phyloP scores from a whole-genome alignment of 2,329 filamentous ascomycete genomes.

The Cytospora mali region DNA sequence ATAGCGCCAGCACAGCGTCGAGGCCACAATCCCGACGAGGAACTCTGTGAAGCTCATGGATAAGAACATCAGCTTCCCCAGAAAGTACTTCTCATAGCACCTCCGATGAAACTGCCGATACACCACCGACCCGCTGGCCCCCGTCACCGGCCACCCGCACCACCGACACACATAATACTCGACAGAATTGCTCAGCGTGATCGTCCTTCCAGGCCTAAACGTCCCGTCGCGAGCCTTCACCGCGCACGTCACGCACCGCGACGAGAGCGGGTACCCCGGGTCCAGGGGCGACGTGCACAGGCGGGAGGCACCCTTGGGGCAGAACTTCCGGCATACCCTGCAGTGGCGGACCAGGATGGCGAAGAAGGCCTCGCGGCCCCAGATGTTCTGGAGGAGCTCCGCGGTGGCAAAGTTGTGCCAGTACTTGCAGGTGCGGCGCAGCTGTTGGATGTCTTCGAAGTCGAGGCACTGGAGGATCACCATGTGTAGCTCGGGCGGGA shows the following conservation, averaged over 20 bases:
- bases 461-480: slow-evolving; percentile 44
- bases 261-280: slow-evolving; percentile 42
- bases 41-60: slow-evolving; percentile 41
- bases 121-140: slow-evolving; percentile 35
- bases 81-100: slow-evolving; percentile 45
- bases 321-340: slow-evolving; percentile 42
- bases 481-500: slow-evolving; percentile 48
- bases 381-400: slow-evolving; percentile 40
- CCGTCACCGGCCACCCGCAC: slow-evolving; percentile 45
- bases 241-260: slow-evolving; percentile 45
- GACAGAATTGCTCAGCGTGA: slow-evolving; percentile 41
- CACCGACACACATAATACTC: slow-evolving; percentile 47
- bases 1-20: slow-evolving; percentile 41
- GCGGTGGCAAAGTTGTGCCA: slow-evolving; percentile 42
- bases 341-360: slow-evolving; percentile 39
- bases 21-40: slow-evolving; percentile 40
- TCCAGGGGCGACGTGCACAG: slow-evolving; percentile 38
- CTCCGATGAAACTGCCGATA: slow-evolving; percentile 44
- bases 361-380: slow-evolving; percentile 37
- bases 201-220: slow-evolving; percentile 42
- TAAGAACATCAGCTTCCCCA: slow-evolving; percentile 43
- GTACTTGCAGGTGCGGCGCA: slow-evolving; percentile 45
- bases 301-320: slow-evolving; percentile 34
- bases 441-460: slow-evolving; percentile 47
- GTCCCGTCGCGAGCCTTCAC: slow-evolving; percentile 39